phyloP scores from a whole-genome alignment of 2,329 filamentous ascomycete species.

The Alternaria sp. region DNA sequence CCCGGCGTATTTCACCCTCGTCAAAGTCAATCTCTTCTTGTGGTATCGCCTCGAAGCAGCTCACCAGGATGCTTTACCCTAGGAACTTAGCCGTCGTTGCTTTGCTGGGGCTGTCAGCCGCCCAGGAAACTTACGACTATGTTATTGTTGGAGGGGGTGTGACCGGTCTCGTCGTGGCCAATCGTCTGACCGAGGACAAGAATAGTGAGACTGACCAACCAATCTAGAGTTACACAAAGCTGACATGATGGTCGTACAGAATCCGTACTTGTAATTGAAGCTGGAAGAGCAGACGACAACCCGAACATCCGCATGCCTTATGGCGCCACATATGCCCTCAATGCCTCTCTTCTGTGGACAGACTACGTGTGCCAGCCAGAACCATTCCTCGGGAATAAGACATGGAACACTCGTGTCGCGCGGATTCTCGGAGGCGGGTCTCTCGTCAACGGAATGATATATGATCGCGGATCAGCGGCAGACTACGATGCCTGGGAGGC shows the following conservation, averaged over 20 bases:
- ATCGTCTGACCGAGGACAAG: conserved; percentile 26
- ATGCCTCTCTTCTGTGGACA: conserved; percentile 26
- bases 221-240: background rate
- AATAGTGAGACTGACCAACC: conserved; percentile 7
- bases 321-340: conserved; percentile 28
- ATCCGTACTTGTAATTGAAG: conserved; percentile 38
- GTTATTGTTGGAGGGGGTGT: conserved; percentile 38
- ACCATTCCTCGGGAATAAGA: conserved; percentile 22
- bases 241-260: conserved; percentile 15
- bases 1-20: background rate
- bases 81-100: conserved; percentile 18
- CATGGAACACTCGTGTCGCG: conserved; percentile 24
- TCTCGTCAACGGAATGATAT: conserved; percentile 47
- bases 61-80: conserved; percentile 28
- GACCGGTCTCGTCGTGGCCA: conserved; percentile 34
- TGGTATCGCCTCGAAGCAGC: background rate
- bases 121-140: conserved; percentile 33
- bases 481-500: conserved; percentile 63
- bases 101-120: conserved; percentile 19
- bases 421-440: conserved; percentile 34
- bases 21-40: background rate
- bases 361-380: conserved; percentile 28
- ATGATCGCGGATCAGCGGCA: conserved; percentile 42
- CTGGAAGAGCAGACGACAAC: conserved; percentile 31
- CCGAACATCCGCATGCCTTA: conserved; percentile 31